These are phyloP conservation scores for Neostapfia colusana DNA, from an alignment of 176 grass and related monocot species.

Conservation along the genomic window DNA sequence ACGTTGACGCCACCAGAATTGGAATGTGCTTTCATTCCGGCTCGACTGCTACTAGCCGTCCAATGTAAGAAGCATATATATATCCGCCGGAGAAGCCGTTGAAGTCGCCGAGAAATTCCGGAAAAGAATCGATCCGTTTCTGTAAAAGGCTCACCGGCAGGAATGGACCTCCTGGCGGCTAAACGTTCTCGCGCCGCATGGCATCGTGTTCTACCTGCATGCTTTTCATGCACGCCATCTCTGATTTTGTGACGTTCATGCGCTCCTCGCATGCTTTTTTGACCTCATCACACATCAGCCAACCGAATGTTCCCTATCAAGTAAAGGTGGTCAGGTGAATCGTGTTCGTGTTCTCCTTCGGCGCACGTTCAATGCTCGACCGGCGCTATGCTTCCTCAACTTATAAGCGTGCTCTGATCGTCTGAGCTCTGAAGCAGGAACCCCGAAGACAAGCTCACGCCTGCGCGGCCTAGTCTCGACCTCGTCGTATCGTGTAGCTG, in stretches of 20 bases:
- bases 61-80: constrained; percentile 30
- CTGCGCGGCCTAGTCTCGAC: no score
- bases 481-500: no score
- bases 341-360: no score
- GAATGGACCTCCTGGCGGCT: not conserved
- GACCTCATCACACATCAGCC: no score
- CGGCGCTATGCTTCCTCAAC: no score
- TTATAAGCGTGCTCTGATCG: no score
- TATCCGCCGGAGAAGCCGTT: constrained; percentile 22
- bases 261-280: not conserved
- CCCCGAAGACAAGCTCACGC: no score
- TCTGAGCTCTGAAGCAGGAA: no score
- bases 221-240: not conserved
- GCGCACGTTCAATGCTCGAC: no score
- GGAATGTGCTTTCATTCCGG: not conserved
- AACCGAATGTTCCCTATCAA: no score
- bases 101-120: not conserved
- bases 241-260: not conserved
- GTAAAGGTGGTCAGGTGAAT: no score
- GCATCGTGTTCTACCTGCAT: constrained; percentile 23
- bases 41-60: not conserved
- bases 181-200: not conserved
- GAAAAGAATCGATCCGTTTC: constrained; percentile 26
- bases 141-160: not conserved
- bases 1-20: not conserved